These are phyloP conservation scores for Rhizopogon rudus DNA, from an alignment of 768 basidiomycete species.

Conservation along the genomic window DNA sequence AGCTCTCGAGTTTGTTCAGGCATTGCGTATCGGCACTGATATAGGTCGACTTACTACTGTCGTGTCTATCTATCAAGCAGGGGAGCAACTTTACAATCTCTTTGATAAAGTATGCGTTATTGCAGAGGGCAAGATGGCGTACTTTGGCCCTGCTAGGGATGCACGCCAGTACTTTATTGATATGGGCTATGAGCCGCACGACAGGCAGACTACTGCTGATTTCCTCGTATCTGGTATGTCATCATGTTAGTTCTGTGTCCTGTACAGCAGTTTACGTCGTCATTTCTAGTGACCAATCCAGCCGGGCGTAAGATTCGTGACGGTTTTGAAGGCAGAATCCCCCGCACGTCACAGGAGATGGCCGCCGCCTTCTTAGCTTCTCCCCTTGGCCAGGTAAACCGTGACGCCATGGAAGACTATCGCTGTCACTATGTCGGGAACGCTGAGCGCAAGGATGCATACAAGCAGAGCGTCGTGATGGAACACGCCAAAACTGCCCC, in stretches of 20 bases:
- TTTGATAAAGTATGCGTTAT: constrained; percentile 90
- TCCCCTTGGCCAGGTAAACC: constrained; percentile 34
- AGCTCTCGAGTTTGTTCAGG: constrained; percentile 80
- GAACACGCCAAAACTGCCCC: constrained; percentile 48
- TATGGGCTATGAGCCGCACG: constrained; percentile 68
- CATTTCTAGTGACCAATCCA: constrained; percentile 52
- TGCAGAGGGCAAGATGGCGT: constrained; percentile 76
- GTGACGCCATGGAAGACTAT: constrained; percentile 45
- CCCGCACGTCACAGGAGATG: constrained; percentile 52
- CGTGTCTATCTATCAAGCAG: constrained; percentile 71
- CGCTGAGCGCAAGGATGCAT: constrained; percentile 35
- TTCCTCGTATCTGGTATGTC: constrained; percentile 57
- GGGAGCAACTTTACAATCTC: constrained; percentile 68
- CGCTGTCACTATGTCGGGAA: constrained; percentile 44
- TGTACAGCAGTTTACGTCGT: constrained; percentile 5
- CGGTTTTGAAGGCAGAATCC: constrained; percentile 17
- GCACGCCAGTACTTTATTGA: constrained; percentile 77
- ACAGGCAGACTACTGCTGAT: constrained; percentile 82
- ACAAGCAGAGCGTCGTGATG: constrained; percentile 42
- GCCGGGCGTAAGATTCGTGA: constrained; percentile 48
- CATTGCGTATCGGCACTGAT: constrained; percentile 79
- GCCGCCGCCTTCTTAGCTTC: constrained; percentile 45
- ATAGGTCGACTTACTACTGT: constrained; percentile 77
- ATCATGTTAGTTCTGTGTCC: background rate
- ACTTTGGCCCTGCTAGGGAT: constrained; percentile 67